Evolutionary conservation across 306 rosid species (phyloP), one percentile per base, ranked within the genome.

Genomic region (Pachyrhizus erosus): DNA sequence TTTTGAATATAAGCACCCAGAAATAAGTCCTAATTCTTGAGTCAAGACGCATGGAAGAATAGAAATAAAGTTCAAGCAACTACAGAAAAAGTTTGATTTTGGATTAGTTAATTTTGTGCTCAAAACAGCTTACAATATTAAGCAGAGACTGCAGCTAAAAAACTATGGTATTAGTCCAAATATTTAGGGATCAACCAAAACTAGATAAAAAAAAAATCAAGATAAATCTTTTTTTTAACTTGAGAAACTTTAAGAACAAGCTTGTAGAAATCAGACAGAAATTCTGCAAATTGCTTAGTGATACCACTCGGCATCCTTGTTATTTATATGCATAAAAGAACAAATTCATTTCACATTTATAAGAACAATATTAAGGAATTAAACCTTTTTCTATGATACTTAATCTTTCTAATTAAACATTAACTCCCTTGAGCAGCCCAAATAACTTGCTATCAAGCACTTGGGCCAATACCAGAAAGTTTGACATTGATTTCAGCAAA

Each of bases 331-430:
- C 48, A 37, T 23, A 51, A 67, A 37, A 42, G 13, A 40, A 7
- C 9, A 78, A 34, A 66, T 48, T 1, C 4, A 79, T 24, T 33
- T 23, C 58, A 52, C 18, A 68, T 26, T 79, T 17, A 23, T 24
- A 37, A 37, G 17, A 66, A 66, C 55, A 78, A 52, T 34, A 20
- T 4, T 34, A 55, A 33, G 14, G 14, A 24, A 69, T 39, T 37
- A 9, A 78, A 76, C 60, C 51, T 39, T 43, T 60, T 61, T 17
- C 29, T 45, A 27, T 27, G 70, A 27, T 31, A 27, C 72, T 17
- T 76, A 27, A 43, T 43, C 61, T 76, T 61, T 61, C 61, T 21
- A 62, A n/a, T 76, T 18, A 77, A 43, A 77, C 9, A 64, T 66
- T 64, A 2, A 64, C 40, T 64, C 62, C 62, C 15, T n/a, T 9